These are phyloP conservation scores for Mytilinidion resinicola DNA, from an alignment of 495 filamentous ascomycete genomes.

Conservation along the genomic window DNA sequence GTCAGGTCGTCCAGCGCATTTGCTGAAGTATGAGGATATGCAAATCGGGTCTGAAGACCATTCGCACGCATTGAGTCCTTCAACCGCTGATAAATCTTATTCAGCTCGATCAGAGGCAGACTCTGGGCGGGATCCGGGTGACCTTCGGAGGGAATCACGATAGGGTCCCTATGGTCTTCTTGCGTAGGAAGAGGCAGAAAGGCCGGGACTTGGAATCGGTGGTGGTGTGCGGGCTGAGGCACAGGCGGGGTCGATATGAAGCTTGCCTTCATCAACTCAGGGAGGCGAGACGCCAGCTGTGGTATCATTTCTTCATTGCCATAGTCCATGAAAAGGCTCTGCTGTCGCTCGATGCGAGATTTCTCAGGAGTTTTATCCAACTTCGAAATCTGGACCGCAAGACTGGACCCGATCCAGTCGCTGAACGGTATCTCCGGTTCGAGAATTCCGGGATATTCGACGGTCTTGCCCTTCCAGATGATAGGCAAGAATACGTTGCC, in stretches of 20 bases:
- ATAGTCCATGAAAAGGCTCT: slow-evolving; percentile 48
- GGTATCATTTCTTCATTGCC: slow-evolving; percentile 53
- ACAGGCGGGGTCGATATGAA: slow-evolving; percentile 6
- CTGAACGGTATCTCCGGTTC: slow-evolving; percentile 54
- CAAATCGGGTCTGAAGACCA: slow-evolving; percentile 50
- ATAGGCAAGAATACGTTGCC: slow-evolving; percentile 95
- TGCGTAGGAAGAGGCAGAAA: slow-evolving; percentile 34
- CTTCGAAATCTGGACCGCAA: slow-evolving; percentile 40
- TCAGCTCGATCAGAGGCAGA: slow-evolving; percentile 51
- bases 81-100: slow-evolving; percentile 71
- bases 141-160: slow-evolving; percentile 13
- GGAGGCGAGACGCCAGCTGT: slow-evolving; percentile 54
- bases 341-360: slow-evolving; percentile 6
- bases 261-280: slow-evolving; percentile 19
- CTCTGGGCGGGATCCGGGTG: neutral
- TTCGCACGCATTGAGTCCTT: slow-evolving; percentile 72
- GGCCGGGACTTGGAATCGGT: slow-evolving; percentile 45
- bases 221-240: slow-evolving; percentile 9
- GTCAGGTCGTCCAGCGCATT: slow-evolving; percentile 44
- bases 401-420: slow-evolving; percentile 50
- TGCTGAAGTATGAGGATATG: slow-evolving; percentile 35
- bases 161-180: slow-evolving; percentile 26
- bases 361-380: slow-evolving; percentile 36
- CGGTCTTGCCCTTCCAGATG: slow-evolving; percentile 88
- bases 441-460: slow-evolving; percentile 65